Evolutionary conservation across 2,329 filamentous ascomycete species (phyloP).

Genomic region (Aspergillus versicolor): DNA sequence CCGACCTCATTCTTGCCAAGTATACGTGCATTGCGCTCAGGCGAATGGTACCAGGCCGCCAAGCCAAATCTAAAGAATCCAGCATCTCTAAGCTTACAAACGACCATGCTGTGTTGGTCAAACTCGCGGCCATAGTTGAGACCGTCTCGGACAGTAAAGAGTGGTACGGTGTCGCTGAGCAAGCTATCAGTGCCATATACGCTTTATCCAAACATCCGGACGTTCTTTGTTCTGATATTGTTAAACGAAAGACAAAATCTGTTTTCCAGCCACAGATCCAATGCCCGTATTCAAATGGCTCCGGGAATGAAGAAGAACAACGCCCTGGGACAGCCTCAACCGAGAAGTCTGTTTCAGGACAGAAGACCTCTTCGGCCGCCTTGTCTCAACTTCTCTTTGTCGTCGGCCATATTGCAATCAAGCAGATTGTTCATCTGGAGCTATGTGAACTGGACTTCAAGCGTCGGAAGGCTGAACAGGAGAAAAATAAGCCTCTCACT

Average conservation of each 20-base stretch:
- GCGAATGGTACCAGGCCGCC: constrained; percentile 84
- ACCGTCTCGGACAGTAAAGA: constrained; percentile 87
- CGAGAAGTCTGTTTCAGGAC: constrained; percentile 47
- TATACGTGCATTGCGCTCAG: constrained; percentile 93
- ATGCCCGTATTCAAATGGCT: constrained; percentile 27
- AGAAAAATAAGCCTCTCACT: constrained; percentile 48
- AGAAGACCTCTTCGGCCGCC: constrained; percentile 66
- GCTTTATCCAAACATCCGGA: constrained; percentile 92
- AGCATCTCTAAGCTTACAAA: constrained; percentile 77
- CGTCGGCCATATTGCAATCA: constrained; percentile 94
- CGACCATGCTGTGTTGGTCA: constrained; percentile 81
- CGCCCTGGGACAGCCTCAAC: constrained; percentile 34
- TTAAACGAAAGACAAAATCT: constrained; percentile 78
- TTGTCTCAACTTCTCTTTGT: constrained; percentile 92
- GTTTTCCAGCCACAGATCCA: constrained; percentile 63
- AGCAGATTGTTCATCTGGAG: constrained; percentile 97
- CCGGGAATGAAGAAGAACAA: constrained; percentile 32
- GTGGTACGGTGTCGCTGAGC: constrained; percentile 92
- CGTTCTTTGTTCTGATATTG: constrained; percentile 84
- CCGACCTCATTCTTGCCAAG: constrained; percentile 84
- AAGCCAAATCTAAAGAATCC: constrained; percentile 67
- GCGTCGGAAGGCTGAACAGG: constrained; percentile 68
- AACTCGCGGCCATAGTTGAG: constrained; percentile 80
- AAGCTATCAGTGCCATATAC: constrained; percentile 94
- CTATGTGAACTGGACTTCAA: constrained; percentile 98